Base-by-base conservation (phyloP, 305 asterid species). In the Plantago coronopus region DNA sequence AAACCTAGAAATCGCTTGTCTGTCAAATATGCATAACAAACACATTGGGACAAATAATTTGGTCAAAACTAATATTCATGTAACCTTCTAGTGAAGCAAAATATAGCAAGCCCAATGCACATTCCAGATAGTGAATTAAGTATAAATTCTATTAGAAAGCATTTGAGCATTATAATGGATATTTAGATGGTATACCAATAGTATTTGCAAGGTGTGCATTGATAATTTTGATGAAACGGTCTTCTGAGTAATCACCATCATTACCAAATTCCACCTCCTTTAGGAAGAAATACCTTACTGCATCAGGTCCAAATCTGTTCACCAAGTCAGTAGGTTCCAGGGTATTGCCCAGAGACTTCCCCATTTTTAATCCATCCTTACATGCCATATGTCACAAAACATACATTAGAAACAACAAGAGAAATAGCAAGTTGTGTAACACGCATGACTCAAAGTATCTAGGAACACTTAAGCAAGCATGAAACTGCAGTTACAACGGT, bases 361-460 rank as follows among this genome's bases (percentile, higher is more conserved):
- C 99, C 99, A 93, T 93, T 84, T 93, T 93, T 87, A 85, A 67
- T 62, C 99, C 97, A 75, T 87, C 99, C 99, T 93, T 76, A 54
- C 48, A 72, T 63, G 51, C 57, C 49, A 17, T 44, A 38, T 42
- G 27, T 21, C n/a, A 55, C 46, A 56, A 48, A 47, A 18, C 53
- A 63, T 48, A 48, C 48, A 51, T 44, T 29, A 44, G 48, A 44
- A 55, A 34, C 54, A 31, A 38, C n/a, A 38, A 57, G 50, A 66
- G 46, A 67, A 40, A 16, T 25, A 42, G 15, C 13, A 38, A 54
- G 25, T 17, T 21, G 50, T 18, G 31, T 51, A 42, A 51, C 21
- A 49, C 16, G 17, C 55, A 48, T 48, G n/a, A n/a, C n/a, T n/a
- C n/a, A n/a, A n/a, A n/a, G n/a, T n/a, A n/a, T n/a, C n/a, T n/a